Percentiles rank a stretch among this genome's conserved stretches.
phyloP scores from a whole-genome alignment of 2,329 filamentous ascomycete genomes.

The Aspergillus sclerotialis region DNA sequence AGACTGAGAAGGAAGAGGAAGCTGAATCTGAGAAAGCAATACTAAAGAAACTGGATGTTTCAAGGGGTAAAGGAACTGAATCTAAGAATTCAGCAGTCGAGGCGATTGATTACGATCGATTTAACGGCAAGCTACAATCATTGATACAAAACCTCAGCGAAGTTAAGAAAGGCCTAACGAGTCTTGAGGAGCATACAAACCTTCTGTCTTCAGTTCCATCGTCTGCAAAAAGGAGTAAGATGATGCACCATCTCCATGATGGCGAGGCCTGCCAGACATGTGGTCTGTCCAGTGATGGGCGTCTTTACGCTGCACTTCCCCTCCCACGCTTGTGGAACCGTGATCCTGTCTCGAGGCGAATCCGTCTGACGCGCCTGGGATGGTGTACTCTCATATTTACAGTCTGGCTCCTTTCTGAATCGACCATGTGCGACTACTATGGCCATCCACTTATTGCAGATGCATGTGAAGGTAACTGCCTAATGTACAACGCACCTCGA shows the following conservation, averaged over 20 bases:
- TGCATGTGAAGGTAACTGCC: conserved; percentile 44
- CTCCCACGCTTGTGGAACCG: conserved; percentile 31
- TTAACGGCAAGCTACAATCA: conserved; percentile 34
- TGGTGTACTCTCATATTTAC: conserved; percentile 35
- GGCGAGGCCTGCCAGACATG: conserved; percentile 17
- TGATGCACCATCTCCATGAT: conserved; percentile 4
- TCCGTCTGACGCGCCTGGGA: conserved; percentile 30
- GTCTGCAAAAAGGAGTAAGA: conserved; percentile 8
- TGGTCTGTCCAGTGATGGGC: conserved; percentile 17
- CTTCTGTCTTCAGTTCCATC: conserved; percentile 10
- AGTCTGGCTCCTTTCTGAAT: conserved; percentile 45
- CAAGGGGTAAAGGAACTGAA: too few species aligned
- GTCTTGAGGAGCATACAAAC: conserved; percentile 27
- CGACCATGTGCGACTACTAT: conserved; percentile 44
- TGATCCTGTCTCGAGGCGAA: conserved; percentile 18
- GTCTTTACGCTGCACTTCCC: conserved; percentile 25
- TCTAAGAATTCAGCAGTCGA: conserved; percentile 13
- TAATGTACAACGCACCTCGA: conserved; percentile 45
- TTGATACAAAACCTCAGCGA: conserved; percentile 35
- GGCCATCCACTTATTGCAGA: conserved; percentile 45
- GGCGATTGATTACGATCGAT: conserved; percentile 27
- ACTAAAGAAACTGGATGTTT: conserved; percentile 15
- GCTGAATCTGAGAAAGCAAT: conserved; percentile 25
- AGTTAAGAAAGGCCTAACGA: conserved; percentile 32
- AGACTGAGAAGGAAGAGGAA: conserved; percentile 24